Base-by-base conservation (phyloP, 139 green algal genomes). In the Chlorella sp. region DNA sequence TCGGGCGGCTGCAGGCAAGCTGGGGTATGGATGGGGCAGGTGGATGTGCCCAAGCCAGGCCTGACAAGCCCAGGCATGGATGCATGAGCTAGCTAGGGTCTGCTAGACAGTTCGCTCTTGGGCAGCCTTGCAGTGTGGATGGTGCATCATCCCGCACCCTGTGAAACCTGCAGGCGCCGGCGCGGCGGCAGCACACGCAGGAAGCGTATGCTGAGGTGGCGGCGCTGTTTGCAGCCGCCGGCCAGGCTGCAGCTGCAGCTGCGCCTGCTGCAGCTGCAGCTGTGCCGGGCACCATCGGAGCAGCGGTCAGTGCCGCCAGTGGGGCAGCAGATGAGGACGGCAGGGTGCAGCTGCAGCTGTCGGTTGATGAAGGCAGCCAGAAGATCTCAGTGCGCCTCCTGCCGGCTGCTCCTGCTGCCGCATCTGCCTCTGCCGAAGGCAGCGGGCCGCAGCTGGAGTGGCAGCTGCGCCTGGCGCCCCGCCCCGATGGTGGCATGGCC, bases 1-100 rank as follows among this genome's bases (percentile, higher is more conserved):
- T 89, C 28, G 57, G 28, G 36, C 39, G 69, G 13, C 72, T 89
- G 47, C 71, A 89, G 51, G 51, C 51, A 21, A 60, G 51, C 51
- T 60, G 51, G 11, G 15, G 51, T 21, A 11, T 7, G 44, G 44
- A 55, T n/a, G n/a, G n/a, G n/a, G n/a, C n/a, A n/a, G n/a, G n/a
- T n/a, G n/a, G n/a, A n/a, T n/a, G n/a, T n/a, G n/a, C n/a, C n/a
- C n/a, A n/a, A n/a, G n/a, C n/a, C n/a, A n/a, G n/a, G n/a, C n/a
- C n/a, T n/a, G n/a, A n/a, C n/a, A n/a, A n/a, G n/a, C n/a, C n/a
- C n/a, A n/a, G n/a, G n/a, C n/a, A 9, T 60, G 51, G 2, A 21
- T 60, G 51, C 51, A 60, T 60, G 51, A 21, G 51, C 51, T n/a
- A n/a, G n/a, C n/a, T n/a, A n/a, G n/a, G n/a, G n/a, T n/a, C n/a